phyloP scores from a whole-genome alignment of 192 early-diverging fungal genomes.

The Coemansia sp. region DNA sequence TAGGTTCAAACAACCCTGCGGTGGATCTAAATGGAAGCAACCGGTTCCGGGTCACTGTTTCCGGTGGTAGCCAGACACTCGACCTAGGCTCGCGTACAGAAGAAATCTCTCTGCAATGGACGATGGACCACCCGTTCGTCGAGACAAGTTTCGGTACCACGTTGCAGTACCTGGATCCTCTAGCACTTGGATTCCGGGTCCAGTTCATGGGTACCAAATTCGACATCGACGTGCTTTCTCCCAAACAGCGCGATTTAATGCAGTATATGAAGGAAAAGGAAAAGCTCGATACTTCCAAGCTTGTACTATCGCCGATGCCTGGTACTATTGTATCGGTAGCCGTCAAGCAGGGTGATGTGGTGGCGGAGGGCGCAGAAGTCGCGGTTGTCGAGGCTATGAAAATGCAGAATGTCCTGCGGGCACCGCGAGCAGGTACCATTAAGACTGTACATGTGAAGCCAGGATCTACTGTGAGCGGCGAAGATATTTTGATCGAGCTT shows the following conservation, averaged over 20 bases:
- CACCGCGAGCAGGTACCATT: constrained; percentile 74
- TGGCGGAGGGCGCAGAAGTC: constrained; percentile 80
- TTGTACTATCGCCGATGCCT: constrained; percentile 88
- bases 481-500: constrained; percentile 75
- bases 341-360: constrained; percentile 76
- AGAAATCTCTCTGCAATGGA: constrained; percentile 63
- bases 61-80: constrained; percentile 21
- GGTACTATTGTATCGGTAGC: constrained; percentile 81
- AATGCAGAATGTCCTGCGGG: constrained; percentile 92
- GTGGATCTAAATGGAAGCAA: constrained; percentile 23
- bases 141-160: constrained; percentile 49
- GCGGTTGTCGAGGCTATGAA: constrained; percentile 96
- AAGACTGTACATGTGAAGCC: constrained; percentile 72
- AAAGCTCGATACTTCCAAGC: constrained; percentile 67
- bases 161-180: constrained; percentile 70
- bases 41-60: constrained; percentile 16
- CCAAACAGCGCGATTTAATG: constrained; percentile 63
- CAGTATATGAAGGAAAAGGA: constrained; percentile 77
- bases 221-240: constrained; percentile 64
- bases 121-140: constrained; percentile 71
- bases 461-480: constrained; percentile 75
- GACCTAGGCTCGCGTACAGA: constrained; percentile 3
- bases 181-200: constrained; percentile 76
- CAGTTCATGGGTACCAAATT: constrained; percentile 85
- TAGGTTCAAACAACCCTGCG: neutral